Base-by-base conservation (phyloP, 2,329 filamentous ascomycete genomes). In the Lecanosticta acicola region DNA sequence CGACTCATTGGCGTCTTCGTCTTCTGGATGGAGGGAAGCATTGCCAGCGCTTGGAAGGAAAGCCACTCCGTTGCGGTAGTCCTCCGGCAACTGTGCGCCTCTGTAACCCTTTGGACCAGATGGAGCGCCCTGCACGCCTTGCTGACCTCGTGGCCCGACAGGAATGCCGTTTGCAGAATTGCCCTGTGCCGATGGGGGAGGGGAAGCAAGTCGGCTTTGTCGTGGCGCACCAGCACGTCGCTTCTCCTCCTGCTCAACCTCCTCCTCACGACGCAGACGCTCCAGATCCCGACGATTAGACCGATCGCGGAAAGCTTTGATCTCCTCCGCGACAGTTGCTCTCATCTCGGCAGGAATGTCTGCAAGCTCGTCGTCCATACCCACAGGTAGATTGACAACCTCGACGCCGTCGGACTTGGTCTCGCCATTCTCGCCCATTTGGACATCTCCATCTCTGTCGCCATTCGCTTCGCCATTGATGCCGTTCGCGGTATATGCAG, bases 261-360 rank as follows among this genome's bases (percentile, higher is more conserved):
- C 91, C 64, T 98, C 93, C 66, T 98, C 93, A 36, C 84, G 77
- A 61, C 83, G 83, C 29, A 95, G 71, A 3, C 93, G 85, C 66
- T 98, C 93, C 61, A 94, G 71, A 62, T 98, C 93, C 32, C 91
- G 79, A 50, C 85, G 81, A 49, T 83, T 95, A 57, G 91, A 96
- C 16, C 91, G 79, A 56, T 98, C 93, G 54, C 93, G 79, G 72
- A 98, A 98, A 0, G 90, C 87, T 0, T 88, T 83, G 59, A 98
- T 98, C 65, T 98, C 94, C 46, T 84, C 84, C 0, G 93, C 87
- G 13, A 98, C 93, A 0, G 88, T 90, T 64, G 94, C 93, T 18
- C 93, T 83, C 88, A 95, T 94, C 64, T 97, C 93, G 1, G 87
- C 84, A 0, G 93, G 93, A 39, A 98, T 96, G 60, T 98, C 93